phyloP scores from a whole-genome alignment of 1,139 yeast species.

The Diutina pseudorugosa region DNA sequence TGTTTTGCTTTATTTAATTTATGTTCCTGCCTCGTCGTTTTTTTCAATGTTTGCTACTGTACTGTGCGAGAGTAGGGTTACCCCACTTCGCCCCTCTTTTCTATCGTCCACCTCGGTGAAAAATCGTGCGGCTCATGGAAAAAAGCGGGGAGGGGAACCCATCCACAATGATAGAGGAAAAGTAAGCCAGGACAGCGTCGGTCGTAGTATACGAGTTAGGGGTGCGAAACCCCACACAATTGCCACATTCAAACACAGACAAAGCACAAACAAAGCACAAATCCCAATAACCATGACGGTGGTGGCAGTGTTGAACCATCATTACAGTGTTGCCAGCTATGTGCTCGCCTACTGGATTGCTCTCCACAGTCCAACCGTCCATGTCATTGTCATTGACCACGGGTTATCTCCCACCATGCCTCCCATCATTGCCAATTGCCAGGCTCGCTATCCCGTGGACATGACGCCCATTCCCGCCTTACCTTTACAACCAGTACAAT shows the following conservation, averaged over 20 bases:
- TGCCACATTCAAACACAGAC: too few relatives aligned
- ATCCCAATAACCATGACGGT: background rate
- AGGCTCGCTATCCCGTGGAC: background rate
- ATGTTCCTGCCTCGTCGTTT: too few relatives aligned
- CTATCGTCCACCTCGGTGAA: background rate
- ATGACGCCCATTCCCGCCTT: background rate
- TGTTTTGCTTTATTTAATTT: too few relatives aligned
- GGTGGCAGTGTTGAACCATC: background rate
- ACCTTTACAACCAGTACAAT: background rate
- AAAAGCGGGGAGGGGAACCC: background rate
- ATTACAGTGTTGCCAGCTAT: background rate
- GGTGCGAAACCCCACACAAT: too few relatives aligned
- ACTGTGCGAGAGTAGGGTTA: too few relatives aligned
- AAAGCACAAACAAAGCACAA: too few relatives aligned
- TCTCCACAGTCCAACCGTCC: background rate
- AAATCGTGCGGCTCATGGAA: conserved; percentile 1
- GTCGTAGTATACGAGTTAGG: too few relatives aligned
- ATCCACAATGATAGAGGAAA: too few relatives aligned
- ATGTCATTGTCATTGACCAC: background rate
- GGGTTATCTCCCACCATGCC: background rate
- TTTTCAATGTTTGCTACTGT: too few relatives aligned
- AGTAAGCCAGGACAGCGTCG: too few relatives aligned
- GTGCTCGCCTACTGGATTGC: background rate
- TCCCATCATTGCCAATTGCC: background rate
- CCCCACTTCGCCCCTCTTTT: background rate